Evolutionary conservation across 106 monocot genomes (phyloP), one percentile per base, ranked within the genome.

Genomic region (Allium cepa): DNA sequence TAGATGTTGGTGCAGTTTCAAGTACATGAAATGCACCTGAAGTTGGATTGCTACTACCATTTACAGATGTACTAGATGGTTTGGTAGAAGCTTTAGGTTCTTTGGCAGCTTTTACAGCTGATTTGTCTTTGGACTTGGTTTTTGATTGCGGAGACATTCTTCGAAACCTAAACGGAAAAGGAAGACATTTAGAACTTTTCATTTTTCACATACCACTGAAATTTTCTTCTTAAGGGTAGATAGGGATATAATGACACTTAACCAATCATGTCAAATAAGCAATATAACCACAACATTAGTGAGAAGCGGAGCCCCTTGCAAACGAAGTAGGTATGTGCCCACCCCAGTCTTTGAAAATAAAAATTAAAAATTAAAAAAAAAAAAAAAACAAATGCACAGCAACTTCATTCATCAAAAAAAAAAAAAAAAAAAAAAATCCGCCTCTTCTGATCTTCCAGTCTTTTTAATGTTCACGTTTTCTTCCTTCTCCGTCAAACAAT

Each of bases 71-170:
- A 8, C 63, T 55, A 68, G 26, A 63, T 11, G 74, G 65, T 51
- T 75, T 84, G 17, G 67, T 51, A 53, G 79, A 69, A 75, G 50
- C 48, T 72, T 83, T 87, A 7, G 57, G 49, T 46, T 88, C 88
- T 57, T 79, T 88, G 52, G 28, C 59, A 60, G 64, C n/a, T 50
- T 47, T 81, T 4, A 71, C 63, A 27, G 78, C 70, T 18, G 78
- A 73, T 59, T 75, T 87, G 12, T 84, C 82, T 76, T 90, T 94
- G 8, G 88, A 86, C 75, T 89, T 97, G 17, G 91, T 84, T 79
- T 88, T 96, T 46, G 82, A 72, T 60, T 76, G 87, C 52, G 88
- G 75, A 13, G 92, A 86, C 96, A 97, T 96, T 68, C 69, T 16
- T 55, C 28, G 70, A 62, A 55, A 53, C 56, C 56, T 55, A 26